Evolutionary conservation across 2,329 filamentous ascomycete species (phyloP).

Genomic region (Cordyceps pruinosa): DNA sequence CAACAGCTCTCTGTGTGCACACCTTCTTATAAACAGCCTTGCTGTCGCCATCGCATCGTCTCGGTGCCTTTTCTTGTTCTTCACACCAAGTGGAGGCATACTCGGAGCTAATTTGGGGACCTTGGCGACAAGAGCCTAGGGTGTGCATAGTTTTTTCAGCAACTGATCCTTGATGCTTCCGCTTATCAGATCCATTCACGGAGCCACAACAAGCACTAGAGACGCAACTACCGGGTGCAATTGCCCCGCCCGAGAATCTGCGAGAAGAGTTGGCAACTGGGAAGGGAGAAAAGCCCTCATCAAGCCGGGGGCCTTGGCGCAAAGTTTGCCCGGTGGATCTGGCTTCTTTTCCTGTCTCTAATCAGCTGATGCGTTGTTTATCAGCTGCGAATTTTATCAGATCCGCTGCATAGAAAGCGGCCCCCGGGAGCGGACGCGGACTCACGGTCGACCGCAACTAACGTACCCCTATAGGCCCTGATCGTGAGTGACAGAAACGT

Average conservation of each 20-base stretch:
- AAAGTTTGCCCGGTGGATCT: neutral
- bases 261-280: neutral
- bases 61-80: neutral
- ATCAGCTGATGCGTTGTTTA: neutral
- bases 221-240: neutral
- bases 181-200: neutral
- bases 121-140: neutral
- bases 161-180: neutral
- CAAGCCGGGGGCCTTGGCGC: neutral
- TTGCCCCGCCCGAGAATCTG: neutral
- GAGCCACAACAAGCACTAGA: neutral
- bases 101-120: neutral
- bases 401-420: neutral
- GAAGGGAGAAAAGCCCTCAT: neutral
- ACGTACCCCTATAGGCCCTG: too few species aligned
- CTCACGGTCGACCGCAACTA: neutral
- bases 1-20: neutral
- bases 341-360: neutral
- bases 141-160: neutral
- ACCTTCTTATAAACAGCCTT: neutral
- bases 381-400: slow-evolving; percentile 2
- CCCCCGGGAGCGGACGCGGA: neutral
- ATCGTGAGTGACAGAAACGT: too few species aligned
- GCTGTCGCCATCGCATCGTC: neutral
- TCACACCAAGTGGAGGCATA: neutral